Evolutionary conservation across 495 filamentous ascomycete species (phyloP), one percentile per base, ranked within the genome.

Genomic region (Penicillium canescens): DNA sequence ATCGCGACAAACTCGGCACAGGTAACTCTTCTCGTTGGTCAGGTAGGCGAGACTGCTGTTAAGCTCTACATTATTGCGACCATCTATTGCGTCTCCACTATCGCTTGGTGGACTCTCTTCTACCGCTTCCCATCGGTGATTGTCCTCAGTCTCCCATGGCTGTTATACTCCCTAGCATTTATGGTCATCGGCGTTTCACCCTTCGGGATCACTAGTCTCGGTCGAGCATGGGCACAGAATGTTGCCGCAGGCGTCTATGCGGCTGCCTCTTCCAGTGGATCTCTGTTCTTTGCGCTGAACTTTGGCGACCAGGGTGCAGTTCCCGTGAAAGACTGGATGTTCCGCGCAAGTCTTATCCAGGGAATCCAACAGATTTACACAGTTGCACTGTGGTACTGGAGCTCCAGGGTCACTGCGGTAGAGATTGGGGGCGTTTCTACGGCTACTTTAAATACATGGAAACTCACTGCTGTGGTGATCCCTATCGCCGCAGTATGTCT

Each of bases 1-100:
- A 78, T 88, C 39, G 82, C 86, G 0, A 81, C 82, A 43, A 87
- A 85, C 60, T 86, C 82, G 0, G 86, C 87, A 66, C 85, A 88
- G 54, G 83, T 88, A 62, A 85, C 84, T 6, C 78, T 89, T 12
- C 68, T 89, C 18, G 80, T 76, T 5, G 86, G 85, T 20, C 76
- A 81, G 52, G 71, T 82, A 12, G 83, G 80, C 14, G 73, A 88
- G 60, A 74, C 81, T 7, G 82, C 84, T 3, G 67, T 78, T 26
- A 82, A 83, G 68, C 73, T 88, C 18, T 88, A 89, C 63, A 70
- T 82, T 54, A 77, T 87, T 18, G 83, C 83, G 0, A 72, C 69
- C 12, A 82, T 86, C 31, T 89, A 89, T 59, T 74, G 84, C n/a
- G 70, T 65, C 9, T 78, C 78, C 8, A 85, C 84, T 3, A 60